phyloP scores from a whole-genome alignment of 1,284 basidiomycete genomes.

The Acaromyces ingoldii region DNA sequence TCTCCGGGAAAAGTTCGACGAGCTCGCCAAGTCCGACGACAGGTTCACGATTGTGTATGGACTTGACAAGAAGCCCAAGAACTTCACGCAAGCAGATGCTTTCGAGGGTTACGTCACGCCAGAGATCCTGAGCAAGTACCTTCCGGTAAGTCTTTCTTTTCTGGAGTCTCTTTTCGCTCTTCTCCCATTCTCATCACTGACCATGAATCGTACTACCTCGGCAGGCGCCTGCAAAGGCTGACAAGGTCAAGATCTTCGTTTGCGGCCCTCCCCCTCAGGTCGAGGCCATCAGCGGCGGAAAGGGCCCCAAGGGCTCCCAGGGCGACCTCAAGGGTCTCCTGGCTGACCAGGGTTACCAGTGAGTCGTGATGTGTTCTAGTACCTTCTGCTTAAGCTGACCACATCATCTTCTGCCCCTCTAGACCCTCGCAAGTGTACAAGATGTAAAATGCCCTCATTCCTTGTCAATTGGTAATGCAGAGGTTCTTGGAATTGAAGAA shows the following conservation, averaged over 20 bases:
- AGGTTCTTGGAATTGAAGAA: too few relatives aligned
- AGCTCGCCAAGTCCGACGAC: slow-evolving; percentile 40
- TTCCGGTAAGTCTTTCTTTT: slow-evolving; percentile 57
- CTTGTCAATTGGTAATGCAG: too few relatives aligned
- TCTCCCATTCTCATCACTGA: too few relatives aligned
- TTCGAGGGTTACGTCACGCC: slow-evolving; percentile 59
- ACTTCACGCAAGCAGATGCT: slow-evolving; percentile 20
- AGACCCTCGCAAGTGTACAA: too few relatives aligned
- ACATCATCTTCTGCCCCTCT: too few relatives aligned
- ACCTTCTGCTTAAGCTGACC: too few relatives aligned
- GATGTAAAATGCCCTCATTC: too few relatives aligned
- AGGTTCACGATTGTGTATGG: slow-evolving; percentile 77
- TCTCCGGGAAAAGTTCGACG: slow-evolving; percentile 73
- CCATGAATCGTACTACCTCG: too few relatives aligned
- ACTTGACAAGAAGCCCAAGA: slow-evolving; percentile 66
- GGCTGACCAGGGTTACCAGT: slow-evolving; percentile 43
- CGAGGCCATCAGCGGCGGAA: slow-evolving; percentile 44
- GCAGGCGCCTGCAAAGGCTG: slow-evolving; percentile 61
- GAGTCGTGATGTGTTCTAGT: too few relatives aligned
- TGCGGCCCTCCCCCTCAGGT: slow-evolving; percentile 60
- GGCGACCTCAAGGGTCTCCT: slow-evolving; percentile 47
- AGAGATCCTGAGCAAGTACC: slow-evolving; percentile 68
- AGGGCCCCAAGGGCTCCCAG: slow-evolving; percentile 45
- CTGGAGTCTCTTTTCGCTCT: too few relatives aligned
- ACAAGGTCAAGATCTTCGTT: slow-evolving; percentile 82